phyloP scores from a whole-genome alignment of 208 protist genomes.

The Crithidia bombi region DNA sequence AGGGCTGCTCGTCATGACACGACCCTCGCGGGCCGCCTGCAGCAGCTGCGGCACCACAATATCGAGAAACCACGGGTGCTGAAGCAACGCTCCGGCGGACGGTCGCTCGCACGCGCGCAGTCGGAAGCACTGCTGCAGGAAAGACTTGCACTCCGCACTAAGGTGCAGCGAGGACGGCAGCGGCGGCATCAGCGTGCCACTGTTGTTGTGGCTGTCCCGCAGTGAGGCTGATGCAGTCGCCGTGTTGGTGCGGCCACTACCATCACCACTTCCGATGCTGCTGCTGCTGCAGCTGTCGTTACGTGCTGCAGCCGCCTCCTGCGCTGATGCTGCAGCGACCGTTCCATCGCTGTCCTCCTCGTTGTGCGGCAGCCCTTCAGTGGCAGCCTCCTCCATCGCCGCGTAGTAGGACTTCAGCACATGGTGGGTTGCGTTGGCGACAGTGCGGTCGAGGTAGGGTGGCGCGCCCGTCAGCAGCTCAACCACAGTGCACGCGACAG shows the following conservation, averaged over 20 bases:
- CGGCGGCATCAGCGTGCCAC: constrained; percentile 21
- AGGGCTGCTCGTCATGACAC: neutral
- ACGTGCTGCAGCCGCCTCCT: neutral
- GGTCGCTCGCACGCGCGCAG: constrained; percentile 51
- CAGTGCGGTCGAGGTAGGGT: constrained; percentile 70
- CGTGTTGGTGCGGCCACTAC: neutral
- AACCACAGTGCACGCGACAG: constrained; percentile 75
- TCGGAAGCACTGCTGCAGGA: constrained; percentile 65
- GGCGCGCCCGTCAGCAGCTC: constrained; percentile 79
- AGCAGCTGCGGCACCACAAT: constrained; percentile 37
- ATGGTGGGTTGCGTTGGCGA: constrained; percentile 70
- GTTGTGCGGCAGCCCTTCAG: neutral
- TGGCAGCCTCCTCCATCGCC: neutral
- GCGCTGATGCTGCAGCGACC: neutral
- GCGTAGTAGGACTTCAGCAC: constrained; percentile 42
- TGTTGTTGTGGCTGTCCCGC: neutral
- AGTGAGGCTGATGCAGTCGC: neutral
- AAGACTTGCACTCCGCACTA: constrained; percentile 43
- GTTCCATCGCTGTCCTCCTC: neutral
- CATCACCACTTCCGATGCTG: neutral
- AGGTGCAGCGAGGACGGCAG: constrained; percentile 40
- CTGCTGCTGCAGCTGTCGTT: neutral
- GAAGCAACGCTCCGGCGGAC: constrained; percentile 46
- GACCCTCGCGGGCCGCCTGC: constrained; percentile 22
- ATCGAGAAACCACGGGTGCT: constrained; percentile 63